These are phyloP conservation scores for Coleophoma crateriformis DNA, from an alignment of 2,329 filamentous ascomycete genomes.

Conservation along the genomic window DNA sequence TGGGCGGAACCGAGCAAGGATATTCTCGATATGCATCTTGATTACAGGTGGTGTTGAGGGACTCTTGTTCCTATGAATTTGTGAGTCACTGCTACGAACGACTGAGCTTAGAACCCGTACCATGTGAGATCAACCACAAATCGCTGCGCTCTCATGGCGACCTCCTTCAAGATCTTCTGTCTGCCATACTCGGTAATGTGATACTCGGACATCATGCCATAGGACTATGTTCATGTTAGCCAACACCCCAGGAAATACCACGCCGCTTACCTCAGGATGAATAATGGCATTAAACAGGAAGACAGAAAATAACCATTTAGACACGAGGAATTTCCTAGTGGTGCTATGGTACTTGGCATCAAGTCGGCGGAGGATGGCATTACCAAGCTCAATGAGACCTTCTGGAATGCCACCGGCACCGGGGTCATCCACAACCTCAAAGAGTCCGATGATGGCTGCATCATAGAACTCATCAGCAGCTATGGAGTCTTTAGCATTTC, in stretches of 20 bases:
- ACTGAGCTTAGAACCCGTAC: conserved; percentile 28
- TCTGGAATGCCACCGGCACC: conserved; percentile 81
- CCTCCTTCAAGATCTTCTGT: conserved; percentile 73
- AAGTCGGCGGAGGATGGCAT: conserved; percentile 74
- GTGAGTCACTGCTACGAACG: conserved; percentile 1
- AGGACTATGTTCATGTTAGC: conserved; percentile 30
- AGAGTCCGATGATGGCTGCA: conserved; percentile 71
- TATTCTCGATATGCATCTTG: conserved; percentile 65
- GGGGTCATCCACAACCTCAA: conserved; percentile 80
- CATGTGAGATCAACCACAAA: conserved; percentile 70
- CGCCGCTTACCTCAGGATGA: conserved; percentile 69
- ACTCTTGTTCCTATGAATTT: conserved; percentile 43
- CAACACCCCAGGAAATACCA: background rate
- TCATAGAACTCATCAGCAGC: conserved; percentile 87
- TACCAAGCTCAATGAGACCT: conserved; percentile 77
- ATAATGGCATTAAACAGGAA: conserved; percentile 81
- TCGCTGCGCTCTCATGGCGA: conserved; percentile 74
- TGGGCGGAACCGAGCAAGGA: conserved; percentile 55
- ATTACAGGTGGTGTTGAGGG: conserved; percentile 58
- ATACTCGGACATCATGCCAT: conserved; percentile 77
- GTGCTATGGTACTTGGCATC: conserved; percentile 66
- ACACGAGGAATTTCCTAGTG: conserved; percentile 78
- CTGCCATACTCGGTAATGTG: conserved; percentile 89
- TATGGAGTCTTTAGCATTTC: conserved; percentile 73
- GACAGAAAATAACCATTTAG: conserved; percentile 86